A percentile compares a stretch with the other conserved stretches of the same genome.
phyloP scores from a whole-genome alignment of 2,329 filamentous ascomycete species.

The Furcasterigmium sp. region DNA sequence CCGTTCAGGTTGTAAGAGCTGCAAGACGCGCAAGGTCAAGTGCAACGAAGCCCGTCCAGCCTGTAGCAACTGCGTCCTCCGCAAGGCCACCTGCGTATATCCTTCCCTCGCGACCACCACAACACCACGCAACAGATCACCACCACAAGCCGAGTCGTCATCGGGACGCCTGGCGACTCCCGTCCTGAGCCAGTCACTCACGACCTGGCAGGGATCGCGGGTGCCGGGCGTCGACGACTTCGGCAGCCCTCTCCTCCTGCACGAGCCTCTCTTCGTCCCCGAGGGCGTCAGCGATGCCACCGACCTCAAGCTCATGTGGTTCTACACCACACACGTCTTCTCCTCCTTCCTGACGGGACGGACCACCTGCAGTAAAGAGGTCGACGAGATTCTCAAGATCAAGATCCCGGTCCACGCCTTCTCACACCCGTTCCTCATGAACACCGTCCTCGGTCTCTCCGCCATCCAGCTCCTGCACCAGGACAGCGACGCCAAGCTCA shows the following conservation, averaged over 20 bases:
- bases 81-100: slow-evolving; percentile 44
- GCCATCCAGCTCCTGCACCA: slow-evolving; percentile 37
- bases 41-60: slow-evolving; percentile 46
- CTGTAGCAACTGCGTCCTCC: slow-evolving; percentile 43
- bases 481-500: too few species aligned
- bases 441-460: slow-evolving; percentile 46
- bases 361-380: slow-evolving; percentile 20
- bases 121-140: too few species aligned
- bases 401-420: slow-evolving; percentile 46
- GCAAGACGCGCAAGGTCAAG: slow-evolving; percentile 51
- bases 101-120: slow-evolving; percentile 11
- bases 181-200: too few species aligned
- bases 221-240: slow-evolving; percentile 5
- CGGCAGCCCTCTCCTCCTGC: slow-evolving; percentile 8
- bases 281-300: slow-evolving; percentile 24
- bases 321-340: slow-evolving; percentile 1
- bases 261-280: slow-evolving; percentile 18
- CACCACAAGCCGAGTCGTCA: too few species aligned
- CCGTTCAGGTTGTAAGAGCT: slow-evolving; percentile 45
- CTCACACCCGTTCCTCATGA: slow-evolving; percentile 47
- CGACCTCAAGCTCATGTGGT: slow-evolving; percentile 47
- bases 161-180: too few species aligned
- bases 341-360: background rate
- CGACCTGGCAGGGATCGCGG: too few species aligned
- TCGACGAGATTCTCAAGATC: slow-evolving; percentile 39